Evolutionary conservation across 2,329 filamentous ascomycete species (phyloP).

Genomic region (Colletotrichum noveboracense): DNA sequence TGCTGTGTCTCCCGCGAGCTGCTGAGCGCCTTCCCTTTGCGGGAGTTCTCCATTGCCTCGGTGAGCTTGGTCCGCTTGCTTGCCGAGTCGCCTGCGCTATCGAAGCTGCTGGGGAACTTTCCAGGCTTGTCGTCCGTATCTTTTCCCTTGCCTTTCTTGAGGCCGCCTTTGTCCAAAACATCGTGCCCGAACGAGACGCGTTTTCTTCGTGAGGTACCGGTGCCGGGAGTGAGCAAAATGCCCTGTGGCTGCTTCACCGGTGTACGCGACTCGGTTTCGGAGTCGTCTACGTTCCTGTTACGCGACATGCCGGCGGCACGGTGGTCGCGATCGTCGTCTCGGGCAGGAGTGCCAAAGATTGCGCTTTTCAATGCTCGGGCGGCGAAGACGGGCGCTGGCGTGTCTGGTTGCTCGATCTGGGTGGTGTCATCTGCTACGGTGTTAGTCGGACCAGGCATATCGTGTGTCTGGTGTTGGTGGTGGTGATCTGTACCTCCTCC

Average conservation of each 20-base stretch:
- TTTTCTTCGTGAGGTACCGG: constrained; percentile 64
- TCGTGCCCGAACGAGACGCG: constrained; percentile 70
- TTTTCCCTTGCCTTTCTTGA: constrained; percentile 28
- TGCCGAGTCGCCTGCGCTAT: constrained; percentile 19
- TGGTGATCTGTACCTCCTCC: constrained; percentile 29
- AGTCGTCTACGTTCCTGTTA: constrained; percentile 6
- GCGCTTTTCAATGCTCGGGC: constrained; percentile 69
- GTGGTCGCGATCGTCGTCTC: constrained; percentile 38
- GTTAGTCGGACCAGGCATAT: not conserved
- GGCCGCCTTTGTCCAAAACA: constrained; percentile 45
- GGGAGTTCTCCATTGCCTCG: constrained; percentile 50
- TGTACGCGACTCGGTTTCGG: constrained; percentile 41
- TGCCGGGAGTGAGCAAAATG: constrained; percentile 69
- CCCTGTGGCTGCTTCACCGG: constrained; percentile 56
- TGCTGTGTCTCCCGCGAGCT: constrained; percentile 4
- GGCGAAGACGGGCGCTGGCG: constrained; percentile 70
- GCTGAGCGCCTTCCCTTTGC: constrained; percentile 28
- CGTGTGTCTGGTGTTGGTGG: not conserved
- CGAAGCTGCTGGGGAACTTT: constrained; percentile 34
- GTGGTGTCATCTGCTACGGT: constrained; percentile 40
- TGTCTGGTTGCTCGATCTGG: constrained; percentile 64
- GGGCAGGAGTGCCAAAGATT: constrained; percentile 64
- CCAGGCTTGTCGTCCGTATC: constrained; percentile 33
- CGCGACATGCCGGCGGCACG: constrained; percentile 8
- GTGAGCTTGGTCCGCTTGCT: constrained; percentile 49